Evolutionary conservation across 306 rosid species (phyloP).

Genomic region (Lotus japonicus): DNA sequence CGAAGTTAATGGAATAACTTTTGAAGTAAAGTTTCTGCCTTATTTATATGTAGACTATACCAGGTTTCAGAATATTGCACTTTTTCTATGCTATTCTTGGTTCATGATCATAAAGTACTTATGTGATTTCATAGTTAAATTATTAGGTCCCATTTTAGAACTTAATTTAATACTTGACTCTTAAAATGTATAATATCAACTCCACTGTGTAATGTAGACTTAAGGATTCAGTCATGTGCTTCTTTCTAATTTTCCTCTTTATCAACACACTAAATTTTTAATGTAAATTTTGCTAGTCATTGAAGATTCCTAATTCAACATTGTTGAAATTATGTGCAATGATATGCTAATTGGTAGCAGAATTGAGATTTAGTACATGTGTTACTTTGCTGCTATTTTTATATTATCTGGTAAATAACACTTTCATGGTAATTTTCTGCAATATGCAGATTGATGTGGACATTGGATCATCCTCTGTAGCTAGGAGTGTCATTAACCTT

Average conservation of each 20-base stretch:
- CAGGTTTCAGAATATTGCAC: neutral
- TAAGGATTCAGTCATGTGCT: no score
- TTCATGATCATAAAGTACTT: neutral
- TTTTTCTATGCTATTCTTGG: neutral
- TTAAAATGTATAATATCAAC: neutral
- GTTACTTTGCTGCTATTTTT: neutral
- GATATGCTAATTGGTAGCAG: slow-evolving; percentile 5
- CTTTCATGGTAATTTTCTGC: slow-evolving; percentile 1
- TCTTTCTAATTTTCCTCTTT: no score
- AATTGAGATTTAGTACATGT: slow-evolving; percentile 6
- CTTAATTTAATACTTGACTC: neutral
- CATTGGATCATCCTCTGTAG: slow-evolving; percentile 95
- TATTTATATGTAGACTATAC: neutral
- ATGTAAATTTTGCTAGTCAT: slow-evolving; percentile 3
- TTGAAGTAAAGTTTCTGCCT: neutral
- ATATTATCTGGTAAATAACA: neutral
- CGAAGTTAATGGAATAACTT: neutral
- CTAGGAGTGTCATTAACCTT: slow-evolving; percentile 81
- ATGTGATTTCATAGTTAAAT: neutral
- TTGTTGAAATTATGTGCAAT: slow-evolving; percentile 12
- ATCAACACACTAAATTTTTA: neutral
- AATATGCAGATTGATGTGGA: slow-evolving; percentile 88
- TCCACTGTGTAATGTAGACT: no score
- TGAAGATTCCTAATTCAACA: slow-evolving; percentile 10
- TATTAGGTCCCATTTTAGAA: neutral